Evolutionary conservation across 352 stramenopile species (phyloP).

Genomic region (Phytophthora pistaciae): DNA sequence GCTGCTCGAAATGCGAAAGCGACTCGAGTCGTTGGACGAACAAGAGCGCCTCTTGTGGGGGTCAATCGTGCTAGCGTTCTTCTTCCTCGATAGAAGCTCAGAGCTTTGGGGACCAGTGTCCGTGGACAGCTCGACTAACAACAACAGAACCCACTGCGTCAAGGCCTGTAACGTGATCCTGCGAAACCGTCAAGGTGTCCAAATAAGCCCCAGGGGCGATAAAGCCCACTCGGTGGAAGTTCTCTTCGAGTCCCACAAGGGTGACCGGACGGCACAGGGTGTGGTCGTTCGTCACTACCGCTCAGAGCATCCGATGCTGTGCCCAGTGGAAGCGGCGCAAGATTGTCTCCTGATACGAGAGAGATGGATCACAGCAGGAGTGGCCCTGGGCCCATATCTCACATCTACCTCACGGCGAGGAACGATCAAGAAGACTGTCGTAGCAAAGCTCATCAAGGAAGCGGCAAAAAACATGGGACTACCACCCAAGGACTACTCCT

Average conservation of each 20-base stretch:
- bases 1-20: slow-evolving; percentile 24
- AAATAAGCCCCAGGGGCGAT: not conserved
- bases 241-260: slow-evolving; percentile 15
- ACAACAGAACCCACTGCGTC: slow-evolving; percentile 1
- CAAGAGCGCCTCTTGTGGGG: slow-evolving; percentile 15
- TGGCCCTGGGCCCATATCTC: slow-evolving; percentile 22
- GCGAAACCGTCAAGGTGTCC: slow-evolving; percentile 1
- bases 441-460: slow-evolving; percentile 27
- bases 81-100: slow-evolving; percentile 29
- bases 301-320: slow-evolving; percentile 17
- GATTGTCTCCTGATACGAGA: slow-evolving; percentile 18
- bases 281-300: slow-evolving; percentile 25
- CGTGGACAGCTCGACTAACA: not conserved
- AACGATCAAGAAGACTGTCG: slow-evolving; percentile 28
- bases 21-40: not conserved
- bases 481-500: slow-evolving; percentile 22
- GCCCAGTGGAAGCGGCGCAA: slow-evolving; percentile 24
- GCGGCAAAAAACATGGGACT: slow-evolving; percentile 21
- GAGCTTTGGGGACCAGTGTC: slow-evolving; percentile 29
- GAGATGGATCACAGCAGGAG: slow-evolving; percentile 2
- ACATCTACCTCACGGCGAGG: slow-evolving; percentile 9
- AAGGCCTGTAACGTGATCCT: slow-evolving; percentile 13
- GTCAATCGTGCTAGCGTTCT: slow-evolving; percentile 9
- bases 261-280: slow-evolving; percentile 9
- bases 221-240: slow-evolving; percentile 9